Percentiles rank a stretch among this genome's conserved stretches.
phyloP scores from a whole-genome alignment of 768 basidiomycete species.

The Auricularia auricula-judae region DNA sequence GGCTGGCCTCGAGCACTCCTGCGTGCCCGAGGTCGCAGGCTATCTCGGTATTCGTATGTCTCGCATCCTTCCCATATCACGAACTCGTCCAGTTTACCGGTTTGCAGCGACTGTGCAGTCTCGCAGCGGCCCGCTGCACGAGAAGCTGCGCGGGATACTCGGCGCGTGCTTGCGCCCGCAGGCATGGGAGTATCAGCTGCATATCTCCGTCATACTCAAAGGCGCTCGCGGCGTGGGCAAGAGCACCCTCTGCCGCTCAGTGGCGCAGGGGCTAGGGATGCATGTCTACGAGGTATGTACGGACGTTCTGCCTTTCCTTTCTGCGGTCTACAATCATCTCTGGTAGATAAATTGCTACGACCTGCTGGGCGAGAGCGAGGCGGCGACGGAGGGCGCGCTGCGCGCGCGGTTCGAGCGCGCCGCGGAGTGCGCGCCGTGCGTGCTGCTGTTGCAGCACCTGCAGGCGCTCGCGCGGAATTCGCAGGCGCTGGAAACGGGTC shows the following conservation, averaged over 20 bases:
- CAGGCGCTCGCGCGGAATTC: conserved; percentile 69
- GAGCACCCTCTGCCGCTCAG: conserved; percentile 39
- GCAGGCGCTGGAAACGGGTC: conserved; percentile 50
- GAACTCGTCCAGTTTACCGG: too few relatives aligned
- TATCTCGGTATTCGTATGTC: conserved; percentile 43
- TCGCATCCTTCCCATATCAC: background rate
- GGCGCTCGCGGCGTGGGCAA: conserved; percentile 80
- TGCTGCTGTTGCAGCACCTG: conserved; percentile 67
- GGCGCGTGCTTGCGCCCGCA: conserved; percentile 47
- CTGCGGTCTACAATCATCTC: background rate
- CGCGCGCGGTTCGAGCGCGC: conserved; percentile 70
- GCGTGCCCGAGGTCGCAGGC: conserved; percentile 39
- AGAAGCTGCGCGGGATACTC: conserved; percentile 43
- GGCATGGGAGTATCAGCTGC: conserved; percentile 49
- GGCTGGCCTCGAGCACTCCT: conserved; percentile 60
- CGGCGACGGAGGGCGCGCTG: conserved; percentile 63
- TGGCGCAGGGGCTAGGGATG: conserved; percentile 15
- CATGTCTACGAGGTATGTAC: conserved; percentile 6
- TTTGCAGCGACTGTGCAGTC: too few relatives aligned
- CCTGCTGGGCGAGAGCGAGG: conserved; percentile 64
- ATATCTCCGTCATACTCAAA: conserved; percentile 63
- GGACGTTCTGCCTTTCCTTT: background rate
- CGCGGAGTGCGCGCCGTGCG: conserved; percentile 66
- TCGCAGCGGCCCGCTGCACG: background rate
- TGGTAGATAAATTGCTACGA: conserved; percentile 78